Evolutionary conservation across 352 stramenopile species (phyloP), one percentile per base, ranked within the genome.

Genomic region (Pythium monospermum): DNA sequence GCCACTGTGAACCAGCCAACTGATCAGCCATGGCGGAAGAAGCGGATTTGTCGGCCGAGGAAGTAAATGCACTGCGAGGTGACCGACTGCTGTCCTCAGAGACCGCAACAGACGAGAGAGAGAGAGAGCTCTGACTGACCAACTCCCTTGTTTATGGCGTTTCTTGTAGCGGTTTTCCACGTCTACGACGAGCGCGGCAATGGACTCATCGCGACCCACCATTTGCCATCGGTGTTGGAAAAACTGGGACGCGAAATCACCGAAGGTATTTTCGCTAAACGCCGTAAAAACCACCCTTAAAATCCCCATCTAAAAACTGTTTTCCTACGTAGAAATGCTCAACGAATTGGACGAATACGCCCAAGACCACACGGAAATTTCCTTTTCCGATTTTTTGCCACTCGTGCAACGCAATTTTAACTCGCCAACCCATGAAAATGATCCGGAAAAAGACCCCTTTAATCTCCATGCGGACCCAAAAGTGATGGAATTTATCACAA

Each of bases 401-500:
- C 69, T 91, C 16, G 61, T 91, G 27, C 65, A 84, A 25, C 47
- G 53, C 4, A 64, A 59, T 33, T 60, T 82, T 27, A n/a, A n/a
- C n/a, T n/a, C n/a, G n/a, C n/a, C n/a, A n/a, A n/a, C n/a, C n/a
- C 59, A 76, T 31, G 56, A 73, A 8, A 66, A 73, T 21, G 72
- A 82, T 13, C 46, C 73, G 31, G 69, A 68, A 22, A 67, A 57
- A 19, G 75, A 82, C 57, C 57, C 66, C 19, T 73, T 85, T 23
- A 74, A 61, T 1, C 38, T 81, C n/a, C 81, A 75, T 1, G 73
- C 86, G 3, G 87, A 96, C 49, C 85, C 87, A 1, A 97, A 96
- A 44, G 88, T 98, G 6, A 78, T 96, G 56, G 87, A 98, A 64
- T 98, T 98, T 57, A 85, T 97, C 49, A 66, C 76, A 16, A 97